Evolutionary conservation across 306 rosid genomes (phyloP).

Genomic region (Senna tora): DNA sequence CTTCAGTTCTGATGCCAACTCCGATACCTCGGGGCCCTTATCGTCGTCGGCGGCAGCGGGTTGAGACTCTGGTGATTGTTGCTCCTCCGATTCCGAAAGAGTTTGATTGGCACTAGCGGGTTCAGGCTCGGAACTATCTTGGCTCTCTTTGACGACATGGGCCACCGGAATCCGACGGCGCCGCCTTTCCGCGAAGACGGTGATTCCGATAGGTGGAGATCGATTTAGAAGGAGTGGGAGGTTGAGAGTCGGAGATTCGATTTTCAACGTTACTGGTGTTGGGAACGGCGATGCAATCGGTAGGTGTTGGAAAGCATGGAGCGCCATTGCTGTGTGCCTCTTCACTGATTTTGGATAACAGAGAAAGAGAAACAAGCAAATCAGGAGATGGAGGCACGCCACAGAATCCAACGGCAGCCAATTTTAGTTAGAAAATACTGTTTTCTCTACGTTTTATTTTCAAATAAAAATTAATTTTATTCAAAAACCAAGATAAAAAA

Average conservation of each 20-base stretch:
- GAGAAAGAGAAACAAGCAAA: background rate
- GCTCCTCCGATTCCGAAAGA: conserved; percentile 27
- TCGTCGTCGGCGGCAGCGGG: background rate
- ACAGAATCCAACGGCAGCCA: background rate
- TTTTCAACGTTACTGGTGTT: conserved; percentile 20
- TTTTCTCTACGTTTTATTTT: no score
- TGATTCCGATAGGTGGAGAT: conserved; percentile 8
- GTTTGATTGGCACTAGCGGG: conserved; percentile 24
- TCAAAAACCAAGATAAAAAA: no score
- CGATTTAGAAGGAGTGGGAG: conserved; percentile 9
- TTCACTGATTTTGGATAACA: conserved; percentile 32
- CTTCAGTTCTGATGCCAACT: conserved; percentile 74
- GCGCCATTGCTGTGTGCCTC: conserved; percentile 33
- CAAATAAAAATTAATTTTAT: no score
- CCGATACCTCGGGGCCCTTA: conserved; percentile 37
- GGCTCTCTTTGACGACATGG: conserved; percentile 62
- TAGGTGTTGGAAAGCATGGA: conserved; percentile 29
- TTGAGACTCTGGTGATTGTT: background rate
- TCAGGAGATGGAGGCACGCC: background rate
- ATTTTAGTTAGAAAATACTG: background rate
- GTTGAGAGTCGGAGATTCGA: conserved; percentile 19
- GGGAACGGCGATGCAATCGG: conserved; percentile 33
- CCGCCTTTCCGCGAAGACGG: background rate
- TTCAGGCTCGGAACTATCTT: conserved; percentile 52
- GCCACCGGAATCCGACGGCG: conserved; percentile 3